phyloP scores from a whole-genome alignment of 2,329 filamentous ascomycete species.

The Beauveria brongniartii region DNA sequence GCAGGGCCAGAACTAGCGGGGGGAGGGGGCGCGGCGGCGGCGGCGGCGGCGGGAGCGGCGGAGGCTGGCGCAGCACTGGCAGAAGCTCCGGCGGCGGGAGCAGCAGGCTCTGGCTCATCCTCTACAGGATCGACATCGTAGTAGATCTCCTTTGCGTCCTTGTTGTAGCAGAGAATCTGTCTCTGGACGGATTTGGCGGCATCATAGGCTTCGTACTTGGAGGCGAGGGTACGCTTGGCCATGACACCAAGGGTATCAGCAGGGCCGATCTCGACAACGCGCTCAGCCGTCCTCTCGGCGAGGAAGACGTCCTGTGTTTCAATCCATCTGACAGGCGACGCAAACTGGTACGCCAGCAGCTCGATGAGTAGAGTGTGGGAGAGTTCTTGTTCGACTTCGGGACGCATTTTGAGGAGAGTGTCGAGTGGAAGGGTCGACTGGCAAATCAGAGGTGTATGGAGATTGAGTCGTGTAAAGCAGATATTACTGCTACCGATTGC shows the following conservation, averaged over 20 bases:
- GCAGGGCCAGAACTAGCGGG: slow-evolving; percentile 76
- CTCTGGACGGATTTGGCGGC: slow-evolving; percentile 92
- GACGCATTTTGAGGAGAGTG: slow-evolving; percentile 63
- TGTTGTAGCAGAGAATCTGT: slow-evolving; percentile 98
- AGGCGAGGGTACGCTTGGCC: slow-evolving; percentile 90
- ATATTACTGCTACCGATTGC: not conserved
- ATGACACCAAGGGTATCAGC: slow-evolving; percentile 95
- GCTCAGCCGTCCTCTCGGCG: slow-evolving; percentile 88
- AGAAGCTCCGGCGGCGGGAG: slow-evolving; percentile 38
- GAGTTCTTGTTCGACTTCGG: slow-evolving; percentile 98
- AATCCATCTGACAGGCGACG: slow-evolving; percentile 98
- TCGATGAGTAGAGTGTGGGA: slow-evolving; percentile 96
- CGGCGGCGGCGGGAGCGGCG: slow-evolving; percentile 46
- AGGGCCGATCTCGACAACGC: slow-evolving; percentile 95
- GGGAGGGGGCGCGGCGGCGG: slow-evolving; percentile 42
- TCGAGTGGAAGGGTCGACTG: slow-evolving; percentile 7
- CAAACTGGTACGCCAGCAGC: slow-evolving; percentile 98
- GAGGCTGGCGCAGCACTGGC: slow-evolving; percentile 42
- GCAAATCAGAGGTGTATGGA: not conserved
- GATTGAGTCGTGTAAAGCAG: not conserved
- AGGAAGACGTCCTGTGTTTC: slow-evolving; percentile 99
- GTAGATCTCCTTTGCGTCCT: slow-evolving; percentile 98
- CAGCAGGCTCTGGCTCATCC: slow-evolving; percentile 67
- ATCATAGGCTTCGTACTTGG: slow-evolving; percentile 98
- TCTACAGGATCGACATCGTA: slow-evolving; percentile 95